phyloP scores from a whole-genome alignment of 2,329 filamentous ascomycete species.

The Colletotrichum liriopes region DNA sequence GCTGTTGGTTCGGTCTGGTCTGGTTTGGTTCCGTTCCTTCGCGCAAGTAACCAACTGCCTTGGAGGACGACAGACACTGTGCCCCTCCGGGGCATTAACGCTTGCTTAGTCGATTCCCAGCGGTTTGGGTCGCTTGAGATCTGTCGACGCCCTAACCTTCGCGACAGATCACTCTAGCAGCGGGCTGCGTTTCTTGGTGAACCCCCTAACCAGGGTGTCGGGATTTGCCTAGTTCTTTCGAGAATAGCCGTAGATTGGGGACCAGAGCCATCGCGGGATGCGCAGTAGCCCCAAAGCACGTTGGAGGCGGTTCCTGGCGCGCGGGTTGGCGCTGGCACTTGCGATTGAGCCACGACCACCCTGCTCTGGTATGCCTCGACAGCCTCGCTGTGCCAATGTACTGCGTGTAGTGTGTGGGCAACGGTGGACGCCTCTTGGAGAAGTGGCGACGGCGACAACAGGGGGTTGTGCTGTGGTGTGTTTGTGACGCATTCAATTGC shows the following conservation, averaged over 20 bases:
- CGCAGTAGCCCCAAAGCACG: conserved; percentile 27
- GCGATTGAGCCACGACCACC: conserved; percentile 1
- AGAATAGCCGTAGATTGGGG: conserved; percentile 40
- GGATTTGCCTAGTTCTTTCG: conserved; percentile 42
- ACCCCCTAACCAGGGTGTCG: conserved; percentile 44
- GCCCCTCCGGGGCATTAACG: conserved; percentile 43
- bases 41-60: conserved; percentile 29
- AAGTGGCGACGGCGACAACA: neutral
- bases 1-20: conserved; percentile 34
- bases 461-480: neutral
- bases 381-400: no score
- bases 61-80: conserved; percentile 37
- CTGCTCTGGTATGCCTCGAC: no score
- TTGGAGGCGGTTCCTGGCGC: conserved; percentile 35
- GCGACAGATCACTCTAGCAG: conserved; percentile 45
- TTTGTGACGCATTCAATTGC: conserved; percentile 17
- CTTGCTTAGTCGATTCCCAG: conserved; percentile 44
- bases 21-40: conserved; percentile 30
- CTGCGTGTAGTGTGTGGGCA: neutral
- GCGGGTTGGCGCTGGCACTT: conserved; percentile 10
- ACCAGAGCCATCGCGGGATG: conserved; percentile 22
- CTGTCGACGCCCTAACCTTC: conserved; percentile 45
- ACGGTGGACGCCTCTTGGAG: neutral
- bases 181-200: conserved; percentile 44
- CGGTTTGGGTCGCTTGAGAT: conserved; percentile 45